A percentile compares a stretch with the other conserved stretches of the same genome.
These are phyloP conservation scores for Acacia pycnantha DNA, from an alignment of 331 rosid genomes.

Conservation along the genomic window DNA sequence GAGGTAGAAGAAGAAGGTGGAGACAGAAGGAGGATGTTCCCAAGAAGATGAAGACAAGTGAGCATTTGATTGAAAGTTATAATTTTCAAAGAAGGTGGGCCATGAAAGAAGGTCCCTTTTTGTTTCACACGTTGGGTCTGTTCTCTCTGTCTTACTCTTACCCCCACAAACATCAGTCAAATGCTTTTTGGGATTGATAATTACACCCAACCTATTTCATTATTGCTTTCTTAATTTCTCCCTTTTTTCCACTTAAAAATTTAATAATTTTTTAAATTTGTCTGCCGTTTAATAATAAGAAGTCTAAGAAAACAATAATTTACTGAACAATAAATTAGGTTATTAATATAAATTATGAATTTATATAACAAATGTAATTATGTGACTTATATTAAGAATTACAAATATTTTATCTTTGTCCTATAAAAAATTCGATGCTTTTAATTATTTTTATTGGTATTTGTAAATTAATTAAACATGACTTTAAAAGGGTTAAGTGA, in stretches of 20 bases:
- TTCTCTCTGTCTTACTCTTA: slow-evolving; percentile 63
- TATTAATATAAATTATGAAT: no score
- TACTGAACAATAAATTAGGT: no score
- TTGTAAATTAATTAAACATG: no score
- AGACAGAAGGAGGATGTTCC: slow-evolving; percentile 46
- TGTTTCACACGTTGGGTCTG: slow-evolving; percentile 83
- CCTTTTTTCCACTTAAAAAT: neutral
- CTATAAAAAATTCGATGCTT: no score
- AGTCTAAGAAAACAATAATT: no score
- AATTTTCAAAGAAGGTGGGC: slow-evolving; percentile 41
- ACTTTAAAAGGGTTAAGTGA: no score
- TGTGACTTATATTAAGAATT: no score
- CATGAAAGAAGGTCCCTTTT: slow-evolving; percentile 47
- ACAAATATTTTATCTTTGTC: no score
- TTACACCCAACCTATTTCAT: slow-evolving; percentile 13
- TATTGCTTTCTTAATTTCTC: neutral
- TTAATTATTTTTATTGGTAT: no score
- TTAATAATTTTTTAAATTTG: no score
- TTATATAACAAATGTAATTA: no score
- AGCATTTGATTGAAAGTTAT: neutral
- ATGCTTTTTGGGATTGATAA: slow-evolving; percentile 29
- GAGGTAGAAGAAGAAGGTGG: neutral
- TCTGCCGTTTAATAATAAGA: neutral
- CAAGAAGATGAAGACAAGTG: slow-evolving; percentile 84
- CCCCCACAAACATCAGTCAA: slow-evolving; percentile 37